A percentile compares a stretch with the other conserved stretches of the same genome.
phyloP scores from a whole-genome alignment of 306 rosid species.

The Oemleria cerasiformis region DNA sequence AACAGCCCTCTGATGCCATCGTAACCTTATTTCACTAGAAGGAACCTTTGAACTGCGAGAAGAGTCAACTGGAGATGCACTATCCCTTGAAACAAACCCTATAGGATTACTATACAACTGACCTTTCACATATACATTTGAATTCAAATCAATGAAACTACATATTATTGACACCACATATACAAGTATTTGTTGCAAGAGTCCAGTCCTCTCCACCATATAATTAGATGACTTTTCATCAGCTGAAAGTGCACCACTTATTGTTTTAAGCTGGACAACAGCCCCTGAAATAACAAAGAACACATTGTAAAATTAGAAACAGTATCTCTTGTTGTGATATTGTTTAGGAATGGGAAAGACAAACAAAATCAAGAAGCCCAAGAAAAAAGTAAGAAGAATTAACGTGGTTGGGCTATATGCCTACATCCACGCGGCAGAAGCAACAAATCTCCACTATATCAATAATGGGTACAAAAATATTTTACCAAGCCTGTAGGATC shows the following conservation, averaged over 20 bases:
- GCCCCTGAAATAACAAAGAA: constrained; percentile 61
- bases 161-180: constrained; percentile 68
- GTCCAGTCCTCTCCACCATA: constrained; percentile 55
- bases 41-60: constrained; percentile 55
- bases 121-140: constrained; percentile 46
- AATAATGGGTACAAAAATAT: too few relatives aligned
- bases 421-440: too few relatives aligned
- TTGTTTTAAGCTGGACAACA: constrained; percentile 90
- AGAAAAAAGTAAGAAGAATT: too few relatives aligned
- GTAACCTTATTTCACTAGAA: constrained; percentile 56
- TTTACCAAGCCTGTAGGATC: too few relatives aligned
- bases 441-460: too few relatives aligned
- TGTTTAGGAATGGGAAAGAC: too few relatives aligned
- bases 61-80: constrained; percentile 43
- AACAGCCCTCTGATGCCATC: constrained; percentile 92
- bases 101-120: constrained; percentile 48
- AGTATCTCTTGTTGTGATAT: neutral
- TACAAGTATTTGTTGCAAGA: constrained; percentile 71
- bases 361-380: too few relatives aligned
- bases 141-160: constrained; percentile 71
- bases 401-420: too few relatives aligned
- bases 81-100: constrained; percentile 37
- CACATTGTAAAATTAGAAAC: constrained; percentile 26
- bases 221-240: constrained; percentile 64
- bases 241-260: constrained; percentile 57